Conservation (phyloP, 2,329 filamentous ascomycete species). For the Claviceps sp. region DNA sequence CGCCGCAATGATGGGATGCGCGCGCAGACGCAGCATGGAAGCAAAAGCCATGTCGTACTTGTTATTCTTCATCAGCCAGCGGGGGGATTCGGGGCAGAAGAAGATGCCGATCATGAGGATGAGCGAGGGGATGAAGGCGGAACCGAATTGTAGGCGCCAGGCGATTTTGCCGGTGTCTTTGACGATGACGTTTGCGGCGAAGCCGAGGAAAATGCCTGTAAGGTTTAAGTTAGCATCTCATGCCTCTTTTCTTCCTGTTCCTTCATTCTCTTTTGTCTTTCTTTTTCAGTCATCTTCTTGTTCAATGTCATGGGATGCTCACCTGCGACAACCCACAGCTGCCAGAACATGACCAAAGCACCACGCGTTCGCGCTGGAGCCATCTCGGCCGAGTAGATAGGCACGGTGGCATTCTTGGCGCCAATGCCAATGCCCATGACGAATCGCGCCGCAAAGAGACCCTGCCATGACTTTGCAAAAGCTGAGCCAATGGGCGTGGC, state of each 20-base stretch:
- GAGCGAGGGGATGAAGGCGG: constrained; percentile 38
- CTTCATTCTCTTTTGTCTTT: not conserved
- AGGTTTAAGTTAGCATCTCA: not conserved
- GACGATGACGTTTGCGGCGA: constrained; percentile 38
- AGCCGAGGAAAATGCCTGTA: constrained; percentile 30
- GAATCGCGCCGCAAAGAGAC: constrained; percentile 52
- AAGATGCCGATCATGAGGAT: constrained; percentile 41
- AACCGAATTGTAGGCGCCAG: constrained; percentile 46
- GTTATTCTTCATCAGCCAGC: constrained; percentile 52
- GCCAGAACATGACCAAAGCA: constrained; percentile 70
- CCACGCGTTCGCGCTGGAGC: constrained; percentile 53
- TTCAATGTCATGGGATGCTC: not conserved
- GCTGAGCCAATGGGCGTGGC: constrained; percentile 43
- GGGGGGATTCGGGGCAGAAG: constrained; percentile 47
- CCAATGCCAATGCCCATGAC: constrained; percentile 56
- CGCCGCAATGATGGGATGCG: constrained; percentile 38
- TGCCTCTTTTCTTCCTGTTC: not conserved
- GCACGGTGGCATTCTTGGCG: constrained; percentile 48
- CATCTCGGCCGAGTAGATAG: constrained; percentile 62
- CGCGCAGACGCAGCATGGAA: constrained; percentile 33
- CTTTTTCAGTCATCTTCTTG: constrained; percentile 2
- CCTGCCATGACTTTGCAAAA: constrained; percentile 50
- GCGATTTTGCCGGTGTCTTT: constrained; percentile 35
- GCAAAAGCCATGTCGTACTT: constrained; percentile 41
- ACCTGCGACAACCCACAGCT: constrained; percentile 19